A percentile compares a stretch with the other conserved stretches of the same genome.
Conservation (phyloP, 805 yeast genomes). For the Metschnikowia drakensbergensis region DNA sequence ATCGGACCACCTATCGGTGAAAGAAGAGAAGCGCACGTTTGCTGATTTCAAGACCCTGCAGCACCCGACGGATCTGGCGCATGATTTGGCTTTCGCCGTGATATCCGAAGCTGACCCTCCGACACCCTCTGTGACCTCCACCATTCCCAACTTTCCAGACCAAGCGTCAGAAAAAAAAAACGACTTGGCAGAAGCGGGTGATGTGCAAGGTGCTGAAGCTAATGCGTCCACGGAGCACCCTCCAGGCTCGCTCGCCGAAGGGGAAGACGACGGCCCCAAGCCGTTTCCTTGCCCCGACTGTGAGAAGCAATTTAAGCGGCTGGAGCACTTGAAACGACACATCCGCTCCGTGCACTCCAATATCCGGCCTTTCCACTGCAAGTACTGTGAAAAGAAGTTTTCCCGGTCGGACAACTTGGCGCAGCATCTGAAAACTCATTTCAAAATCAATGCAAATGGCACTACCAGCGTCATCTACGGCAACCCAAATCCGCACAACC, state of each 20-base stretch:
- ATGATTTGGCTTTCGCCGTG: constrained; percentile 3
- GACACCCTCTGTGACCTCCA: background rate
- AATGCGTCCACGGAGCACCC: background rate
- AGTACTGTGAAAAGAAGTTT: constrained; percentile 43
- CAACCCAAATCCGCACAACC: constrained; percentile 15
- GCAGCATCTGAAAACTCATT: constrained; percentile 43
- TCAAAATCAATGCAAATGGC: constrained; percentile 31
- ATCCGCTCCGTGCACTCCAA: constrained; percentile 43
- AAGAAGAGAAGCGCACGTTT: constrained; percentile 5
- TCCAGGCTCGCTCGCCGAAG: background rate
- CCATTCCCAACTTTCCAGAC: background rate
- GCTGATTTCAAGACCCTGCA: background rate
- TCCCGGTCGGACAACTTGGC: constrained; percentile 42
- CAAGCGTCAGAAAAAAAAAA: background rate
- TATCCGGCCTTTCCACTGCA: constrained; percentile 43
- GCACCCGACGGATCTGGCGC: constrained; percentile 1
- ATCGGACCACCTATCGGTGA: constrained; percentile 3
- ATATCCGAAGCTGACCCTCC: background rate
- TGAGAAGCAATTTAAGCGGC: constrained; percentile 40
- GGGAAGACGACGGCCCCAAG: constrained; percentile 16
- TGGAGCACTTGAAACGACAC: constrained; percentile 43
- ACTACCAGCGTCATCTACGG: constrained; percentile 17
- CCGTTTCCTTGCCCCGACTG: constrained; percentile 42
- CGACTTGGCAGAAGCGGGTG: background rate
- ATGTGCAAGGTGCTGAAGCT: background rate